Base-by-base conservation (phyloP, 1,284 basidiomycete genomes). In the Tylopilus sp. region DNA sequence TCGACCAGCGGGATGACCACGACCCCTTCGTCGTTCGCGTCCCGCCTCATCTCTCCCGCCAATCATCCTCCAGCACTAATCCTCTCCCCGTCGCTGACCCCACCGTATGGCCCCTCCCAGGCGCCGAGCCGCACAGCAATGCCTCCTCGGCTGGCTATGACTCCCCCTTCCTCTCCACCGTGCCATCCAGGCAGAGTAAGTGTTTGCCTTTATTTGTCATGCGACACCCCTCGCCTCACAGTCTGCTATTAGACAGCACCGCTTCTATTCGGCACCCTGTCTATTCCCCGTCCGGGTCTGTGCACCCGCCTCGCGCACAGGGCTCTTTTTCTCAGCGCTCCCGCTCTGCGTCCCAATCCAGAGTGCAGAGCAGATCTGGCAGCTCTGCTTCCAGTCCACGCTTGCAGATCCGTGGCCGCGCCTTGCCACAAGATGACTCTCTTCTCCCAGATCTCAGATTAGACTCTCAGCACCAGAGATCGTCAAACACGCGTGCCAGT, bases 1-100 rank as follows among this genome's bases (percentile, higher is more conserved):
- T 66, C 38, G 51, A 66, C 54, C 59, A 63, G 39, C 47, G 47
- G 44, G 55, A 66, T 49, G 58, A 65, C 29, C 65, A 74, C 34
- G 75, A 79, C 59, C 69, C 75, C 0, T 77, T 78, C 49, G 65
- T 76, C 34, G 70, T 79, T 6, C 68, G 69, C n/a, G 56, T 66
- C 19, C 61, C 63, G 11, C 58, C 63, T 18, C 66, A 63, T 40
- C 56, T 60, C 31, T 64, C 55, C 31, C 63, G 55, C 40, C 61
- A 50, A 33, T 61, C 63, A 18, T 68, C 63, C 18, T 64, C 61
- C 36, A 49, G 51, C 46, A 58, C 65, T 0, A 64, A 58, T 9
- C 52, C 59, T 10, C 42, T 55, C 28, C 51, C 61, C 11, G 13
- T 43, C 29, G 31, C 62, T 26, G 75, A 79, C 57, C 46, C 46